phyloP scores from a whole-genome alignment of 202 grass and related monocot species.

The Panicum hallii region DNA sequence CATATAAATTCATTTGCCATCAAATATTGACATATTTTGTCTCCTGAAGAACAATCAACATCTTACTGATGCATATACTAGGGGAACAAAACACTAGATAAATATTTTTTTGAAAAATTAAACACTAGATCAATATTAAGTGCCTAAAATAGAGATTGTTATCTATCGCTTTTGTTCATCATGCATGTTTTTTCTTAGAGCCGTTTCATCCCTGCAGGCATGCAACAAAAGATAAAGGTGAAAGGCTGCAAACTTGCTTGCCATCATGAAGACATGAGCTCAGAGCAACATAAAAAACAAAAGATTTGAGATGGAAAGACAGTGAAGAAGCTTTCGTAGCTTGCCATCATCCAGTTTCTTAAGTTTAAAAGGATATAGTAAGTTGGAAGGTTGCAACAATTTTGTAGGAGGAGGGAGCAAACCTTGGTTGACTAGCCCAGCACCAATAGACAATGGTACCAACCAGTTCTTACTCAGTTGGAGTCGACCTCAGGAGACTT shows the following conservation, averaged over 20 bases:
- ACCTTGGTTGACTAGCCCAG: too few species aligned
- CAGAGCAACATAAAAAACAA: conserved; percentile 8
- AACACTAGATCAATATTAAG: neutral
- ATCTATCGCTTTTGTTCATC: neutral
- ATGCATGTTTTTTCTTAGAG: neutral
- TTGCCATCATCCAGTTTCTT: conserved; percentile 10
- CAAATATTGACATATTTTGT: neutral
- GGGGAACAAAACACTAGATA: neutral
- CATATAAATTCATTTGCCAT: neutral
- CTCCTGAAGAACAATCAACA: too few species aligned
- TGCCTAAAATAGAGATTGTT: neutral
- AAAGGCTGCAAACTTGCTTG: neutral
- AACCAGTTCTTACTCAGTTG: neutral
- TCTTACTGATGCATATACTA: neutral
- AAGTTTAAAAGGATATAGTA: neutral
- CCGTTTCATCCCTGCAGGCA: neutral
- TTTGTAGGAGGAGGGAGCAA: neutral
- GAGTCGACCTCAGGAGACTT: neutral
- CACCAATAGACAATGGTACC: neutral
- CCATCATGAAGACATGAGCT: conserved; percentile 6
- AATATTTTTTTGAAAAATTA: too few species aligned
- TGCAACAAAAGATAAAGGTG: conserved; percentile 14
- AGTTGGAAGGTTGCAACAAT: neutral
- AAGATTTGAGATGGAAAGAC: conserved; percentile 1
- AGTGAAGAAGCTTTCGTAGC: conserved; percentile 1